A percentile compares a stretch with the other conserved stretches of the same genome.
Conservation (phyloP, 768 basidiomycete species). For the Boletus patriciae region DNA sequence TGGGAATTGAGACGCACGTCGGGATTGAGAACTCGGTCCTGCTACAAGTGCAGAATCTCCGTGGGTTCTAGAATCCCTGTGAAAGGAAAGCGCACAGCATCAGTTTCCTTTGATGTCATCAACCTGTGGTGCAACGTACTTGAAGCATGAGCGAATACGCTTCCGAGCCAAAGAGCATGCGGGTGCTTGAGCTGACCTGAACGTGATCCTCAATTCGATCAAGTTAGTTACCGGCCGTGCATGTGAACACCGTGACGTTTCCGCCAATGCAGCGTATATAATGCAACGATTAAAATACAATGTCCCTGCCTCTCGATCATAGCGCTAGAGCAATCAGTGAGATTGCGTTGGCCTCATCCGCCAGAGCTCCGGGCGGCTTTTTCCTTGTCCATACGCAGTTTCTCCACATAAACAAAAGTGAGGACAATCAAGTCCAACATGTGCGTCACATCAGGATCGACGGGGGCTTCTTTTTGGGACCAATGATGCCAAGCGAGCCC, state of each 20-base stretch:
- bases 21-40: no score
- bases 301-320: neutral
- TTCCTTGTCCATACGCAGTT: constrained; percentile 20
- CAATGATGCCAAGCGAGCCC: constrained; percentile 17
- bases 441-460: constrained; percentile 14
- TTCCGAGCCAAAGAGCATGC: no score
- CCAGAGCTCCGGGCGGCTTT: neutral
- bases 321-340: neutral
- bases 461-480: constrained; percentile 6
- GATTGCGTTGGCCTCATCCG: neutral
- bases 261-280: neutral
- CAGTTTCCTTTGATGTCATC: no score
- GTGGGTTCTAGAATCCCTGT: no score
- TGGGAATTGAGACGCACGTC: no score
- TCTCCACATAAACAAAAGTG: constrained; percentile 30
- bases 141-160: no score
- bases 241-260: neutral
- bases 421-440: constrained; percentile 27
- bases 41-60: no score
- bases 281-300: neutral
- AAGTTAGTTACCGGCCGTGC: neutral
- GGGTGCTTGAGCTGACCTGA: neutral
- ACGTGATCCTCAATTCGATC: neutral
- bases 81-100: no score
- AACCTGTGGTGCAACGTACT: no score